Evolutionary conservation across 2,329 filamentous ascomycete species (phyloP).

Genomic region (Penicillium paneum): DNA sequence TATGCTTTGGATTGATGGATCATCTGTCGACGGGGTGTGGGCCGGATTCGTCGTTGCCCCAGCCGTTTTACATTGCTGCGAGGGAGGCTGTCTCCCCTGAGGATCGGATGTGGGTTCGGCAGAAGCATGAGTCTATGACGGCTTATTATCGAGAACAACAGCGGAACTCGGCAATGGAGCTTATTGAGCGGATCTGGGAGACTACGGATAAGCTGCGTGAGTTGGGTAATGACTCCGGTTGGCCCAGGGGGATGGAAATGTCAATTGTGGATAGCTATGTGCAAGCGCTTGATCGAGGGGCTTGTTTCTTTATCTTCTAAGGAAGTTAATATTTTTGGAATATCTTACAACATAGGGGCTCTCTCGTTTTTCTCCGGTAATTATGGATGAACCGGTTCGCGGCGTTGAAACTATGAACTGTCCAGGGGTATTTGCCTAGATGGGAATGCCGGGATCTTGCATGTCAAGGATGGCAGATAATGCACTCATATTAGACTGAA

Average conservation of each 20-base stretch:
- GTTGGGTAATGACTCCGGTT: background rate
- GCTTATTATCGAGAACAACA: slow-evolving; percentile 26
- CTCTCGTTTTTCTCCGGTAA: background rate
- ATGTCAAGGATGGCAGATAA: background rate
- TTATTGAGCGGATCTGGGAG: slow-evolving; percentile 23
- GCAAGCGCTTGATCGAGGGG: slow-evolving; percentile 14
- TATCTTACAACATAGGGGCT: too few species aligned
- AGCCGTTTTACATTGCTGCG: slow-evolving; percentile 24
- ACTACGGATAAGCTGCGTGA: slow-evolving; percentile 13
- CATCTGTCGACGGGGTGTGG: slow-evolving; percentile 23
- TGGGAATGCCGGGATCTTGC: background rate
- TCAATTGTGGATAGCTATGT: slow-evolving; percentile 14
- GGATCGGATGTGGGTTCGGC: slow-evolving; percentile 21
- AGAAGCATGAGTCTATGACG: slow-evolving; percentile 24
- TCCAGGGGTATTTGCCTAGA: background rate
- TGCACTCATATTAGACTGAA: background rate
- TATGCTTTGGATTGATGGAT: slow-evolving; percentile 23
- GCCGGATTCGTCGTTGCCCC: slow-evolving; percentile 23
- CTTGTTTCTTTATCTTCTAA: slow-evolving; percentile 24
- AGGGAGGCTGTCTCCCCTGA: slow-evolving; percentile 17
- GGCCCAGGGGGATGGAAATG: background rate
- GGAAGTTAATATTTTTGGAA: background rate
- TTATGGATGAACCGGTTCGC: background rate
- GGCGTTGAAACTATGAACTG: background rate
- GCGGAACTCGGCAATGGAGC: slow-evolving; percentile 22